Conservation (phyloP, 768 basidiomycete genomes). For the Pisolithus orientalis region DNA sequence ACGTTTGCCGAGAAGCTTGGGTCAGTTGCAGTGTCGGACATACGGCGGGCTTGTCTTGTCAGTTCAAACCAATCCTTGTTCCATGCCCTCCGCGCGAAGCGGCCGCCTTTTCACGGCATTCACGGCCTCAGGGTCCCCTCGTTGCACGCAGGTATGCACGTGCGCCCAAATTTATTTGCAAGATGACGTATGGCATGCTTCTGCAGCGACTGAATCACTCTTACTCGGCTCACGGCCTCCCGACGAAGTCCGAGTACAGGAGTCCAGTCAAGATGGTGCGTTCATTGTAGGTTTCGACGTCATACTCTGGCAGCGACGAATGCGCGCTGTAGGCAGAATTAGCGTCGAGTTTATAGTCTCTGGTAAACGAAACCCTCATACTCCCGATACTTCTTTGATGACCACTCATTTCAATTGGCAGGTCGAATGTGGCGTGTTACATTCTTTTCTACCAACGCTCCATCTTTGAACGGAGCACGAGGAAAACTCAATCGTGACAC, state of each 20-base stretch:
- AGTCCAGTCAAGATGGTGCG: constrained; percentile 38
- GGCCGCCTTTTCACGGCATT: constrained; percentile 17
- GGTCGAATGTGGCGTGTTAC: constrained; percentile 21
- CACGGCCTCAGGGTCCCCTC: constrained; percentile 14
- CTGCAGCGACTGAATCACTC: constrained; percentile 37
- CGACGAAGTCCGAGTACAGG: constrained; percentile 49
- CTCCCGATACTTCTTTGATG: neutral
- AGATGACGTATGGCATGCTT: neutral
- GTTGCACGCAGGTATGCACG: constrained; percentile 11
- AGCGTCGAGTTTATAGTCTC: constrained; percentile 61
- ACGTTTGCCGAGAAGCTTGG: constrained; percentile 40
- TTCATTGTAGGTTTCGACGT: constrained; percentile 51
- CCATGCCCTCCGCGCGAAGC: constrained; percentile 19
- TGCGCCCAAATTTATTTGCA: neutral
- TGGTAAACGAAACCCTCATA: constrained; percentile 3
- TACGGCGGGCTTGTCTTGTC: constrained; percentile 58
- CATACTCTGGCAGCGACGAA: constrained; percentile 58
- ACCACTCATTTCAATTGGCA: neutral
- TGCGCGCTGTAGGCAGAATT: constrained; percentile 56
- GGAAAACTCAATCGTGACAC: constrained; percentile 8
- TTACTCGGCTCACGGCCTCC: constrained; percentile 34
- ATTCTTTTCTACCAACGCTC: constrained; percentile 13
- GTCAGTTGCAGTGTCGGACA: constrained; percentile 45
- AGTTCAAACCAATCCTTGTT: constrained; percentile 23
- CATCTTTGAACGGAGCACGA: neutral